A percentile compares a stretch with the other conserved stretches of the same genome.
Conservation (phyloP, 164 flowering plant genomes). For the Dillenia suffruticosa region DNA sequence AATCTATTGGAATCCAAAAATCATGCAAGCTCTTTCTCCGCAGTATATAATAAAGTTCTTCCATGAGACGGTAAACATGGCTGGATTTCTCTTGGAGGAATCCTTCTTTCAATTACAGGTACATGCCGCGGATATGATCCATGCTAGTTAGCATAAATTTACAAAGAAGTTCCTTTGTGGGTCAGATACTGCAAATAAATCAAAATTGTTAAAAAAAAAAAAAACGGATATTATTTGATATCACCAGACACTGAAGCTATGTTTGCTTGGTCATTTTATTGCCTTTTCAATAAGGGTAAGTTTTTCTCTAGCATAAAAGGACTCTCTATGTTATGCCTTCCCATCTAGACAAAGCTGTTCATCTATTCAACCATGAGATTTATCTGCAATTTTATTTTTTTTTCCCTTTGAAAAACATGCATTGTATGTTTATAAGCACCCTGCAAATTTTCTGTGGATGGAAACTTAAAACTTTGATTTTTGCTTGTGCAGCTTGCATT, state of each 20-base stretch:
- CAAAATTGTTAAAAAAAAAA: too few relatives aligned
- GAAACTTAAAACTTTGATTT: neutral
- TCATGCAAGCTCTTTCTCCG: conserved; percentile 69
- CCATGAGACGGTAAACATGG: conserved; percentile 64
- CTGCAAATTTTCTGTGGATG: too few relatives aligned
- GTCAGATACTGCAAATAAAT: too few relatives aligned
- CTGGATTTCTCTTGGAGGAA: conserved; percentile 89
- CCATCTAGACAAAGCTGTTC: too few relatives aligned
- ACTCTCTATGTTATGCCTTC: too few relatives aligned
- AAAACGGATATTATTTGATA: too few relatives aligned
- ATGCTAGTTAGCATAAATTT: too few relatives aligned
- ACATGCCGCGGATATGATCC: conserved; percentile 7
- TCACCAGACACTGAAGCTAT: conserved; percentile 75
- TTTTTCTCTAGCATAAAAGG: neutral
- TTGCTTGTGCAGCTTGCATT: conserved; percentile 24
- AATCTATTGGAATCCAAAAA: conserved; percentile 66
- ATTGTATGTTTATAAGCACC: too few relatives aligned
- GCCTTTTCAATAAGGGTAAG: conserved; percentile 65
- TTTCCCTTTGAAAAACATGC: too few relatives aligned
- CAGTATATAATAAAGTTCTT: conserved; percentile 73
- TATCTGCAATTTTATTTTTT: too few relatives aligned
- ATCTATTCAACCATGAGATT: too few relatives aligned
- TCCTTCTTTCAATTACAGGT: conserved; percentile 85
- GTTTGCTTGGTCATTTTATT: conserved; percentile 89
- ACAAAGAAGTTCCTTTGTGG: too few relatives aligned